Conservation (phyloP, 2,329 filamentous ascomycete species). For the Hypoxylon sp. region DNA sequence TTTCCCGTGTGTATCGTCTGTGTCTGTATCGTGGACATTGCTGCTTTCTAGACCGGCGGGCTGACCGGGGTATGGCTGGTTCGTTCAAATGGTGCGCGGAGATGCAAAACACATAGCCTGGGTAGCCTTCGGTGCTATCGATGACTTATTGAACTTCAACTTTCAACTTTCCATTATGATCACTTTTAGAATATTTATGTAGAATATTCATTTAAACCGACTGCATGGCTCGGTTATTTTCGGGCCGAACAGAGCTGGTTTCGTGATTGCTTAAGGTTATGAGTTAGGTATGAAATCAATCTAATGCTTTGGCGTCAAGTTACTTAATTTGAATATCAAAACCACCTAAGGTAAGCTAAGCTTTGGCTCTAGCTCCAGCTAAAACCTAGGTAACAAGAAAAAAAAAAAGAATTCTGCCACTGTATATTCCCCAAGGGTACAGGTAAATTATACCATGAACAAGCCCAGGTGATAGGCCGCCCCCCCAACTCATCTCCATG, state of each 20-base stretch:
- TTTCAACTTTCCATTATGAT: too few species aligned
- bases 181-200: constrained; percentile 3
- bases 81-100: constrained; percentile 4
- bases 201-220: constrained; percentile 15
- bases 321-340: background rate
- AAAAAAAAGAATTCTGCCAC: background rate
- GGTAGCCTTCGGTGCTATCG: constrained; percentile 4
- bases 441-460: constrained; percentile 3
- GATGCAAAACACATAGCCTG: background rate
- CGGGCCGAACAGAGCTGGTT: constrained; percentile 16
- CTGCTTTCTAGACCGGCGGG: constrained; percentile 13
- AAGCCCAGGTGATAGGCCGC: constrained; percentile 20
- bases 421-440: background rate
- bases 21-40: constrained; percentile 30
- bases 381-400: background rate
- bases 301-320: background rate
- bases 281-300: background rate
- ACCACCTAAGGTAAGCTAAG: too few species aligned
- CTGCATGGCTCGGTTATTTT: constrained; percentile 21
- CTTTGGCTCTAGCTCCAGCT: too few species aligned
- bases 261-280: background rate
- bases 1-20: too few species aligned
- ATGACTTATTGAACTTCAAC: background rate
- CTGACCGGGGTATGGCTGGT: constrained; percentile 2
- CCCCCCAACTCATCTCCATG: constrained; percentile 55